Percentiles rank a stretch among this genome's conserved stretches.
Conservation (phyloP, 169 alveolate species). For the Plasmodium berghei region DNA sequence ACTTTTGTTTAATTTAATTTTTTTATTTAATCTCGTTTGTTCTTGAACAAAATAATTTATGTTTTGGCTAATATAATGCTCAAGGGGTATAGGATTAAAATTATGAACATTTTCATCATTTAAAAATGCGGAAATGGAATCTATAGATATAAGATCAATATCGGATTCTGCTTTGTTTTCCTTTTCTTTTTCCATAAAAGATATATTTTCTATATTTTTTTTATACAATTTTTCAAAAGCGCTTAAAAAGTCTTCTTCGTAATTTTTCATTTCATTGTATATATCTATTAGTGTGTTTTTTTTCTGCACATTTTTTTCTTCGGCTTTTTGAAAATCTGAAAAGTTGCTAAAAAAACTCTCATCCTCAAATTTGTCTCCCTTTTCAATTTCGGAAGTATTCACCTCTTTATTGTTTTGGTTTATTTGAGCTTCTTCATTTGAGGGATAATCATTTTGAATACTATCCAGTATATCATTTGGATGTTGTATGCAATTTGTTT, state of each 20-base stretch:
- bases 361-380: constrained; percentile 5
- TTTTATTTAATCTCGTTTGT: constrained; percentile 50
- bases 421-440: background rate
- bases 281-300: constrained; percentile 12
- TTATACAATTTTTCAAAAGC: constrained; percentile 19
- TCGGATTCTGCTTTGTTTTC: background rate
- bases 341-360: constrained; percentile 34
- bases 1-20: constrained; percentile 45
- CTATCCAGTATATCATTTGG: background rate
- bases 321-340: constrained; percentile 67
- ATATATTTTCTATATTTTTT: constrained; percentile 5
- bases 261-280: constrained; percentile 65
- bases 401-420: background rate
- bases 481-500: background rate
- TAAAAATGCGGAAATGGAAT: constrained; percentile 21
- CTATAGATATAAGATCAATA: constrained; percentile 43
- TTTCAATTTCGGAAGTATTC: background rate
- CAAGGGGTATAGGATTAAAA: constrained; percentile 1
- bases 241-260: constrained; percentile 49
- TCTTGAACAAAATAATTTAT: constrained; percentile 35
- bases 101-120: background rate
- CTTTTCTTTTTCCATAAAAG: constrained; percentile 5
- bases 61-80: constrained; percentile 12
- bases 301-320: constrained; percentile 9
- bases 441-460: background rate